phyloP scores from a whole-genome alignment of 2,329 filamentous ascomycete species.

The Alternaria brassicicola region DNA sequence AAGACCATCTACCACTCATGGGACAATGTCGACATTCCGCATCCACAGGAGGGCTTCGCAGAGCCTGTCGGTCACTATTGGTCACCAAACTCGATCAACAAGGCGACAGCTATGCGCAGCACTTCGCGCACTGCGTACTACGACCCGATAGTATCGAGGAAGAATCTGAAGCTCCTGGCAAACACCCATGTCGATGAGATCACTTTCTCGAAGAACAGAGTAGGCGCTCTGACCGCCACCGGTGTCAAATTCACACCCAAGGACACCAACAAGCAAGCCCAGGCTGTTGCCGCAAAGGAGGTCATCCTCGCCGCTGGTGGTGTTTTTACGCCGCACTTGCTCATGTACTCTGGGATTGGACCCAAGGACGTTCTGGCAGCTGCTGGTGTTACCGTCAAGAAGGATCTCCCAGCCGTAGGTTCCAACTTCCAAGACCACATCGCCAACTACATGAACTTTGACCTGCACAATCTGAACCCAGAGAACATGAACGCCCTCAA shows the following conservation, averaged over 20 bases:
- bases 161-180: constrained; percentile 17
- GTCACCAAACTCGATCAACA: constrained; percentile 26
- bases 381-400: constrained; percentile 18
- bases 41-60: constrained; percentile 15
- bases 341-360: constrained; percentile 30
- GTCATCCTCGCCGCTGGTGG: constrained; percentile 64
- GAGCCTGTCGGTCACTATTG: constrained; percentile 35
- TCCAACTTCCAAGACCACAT: constrained; percentile 30
- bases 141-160: constrained; percentile 15
- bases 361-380: constrained; percentile 26
- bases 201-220: constrained; percentile 3
- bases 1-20: constrained; percentile 12
- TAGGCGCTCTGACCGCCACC: constrained; percentile 2
- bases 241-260: constrained; percentile 15
- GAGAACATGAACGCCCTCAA: constrained; percentile 8
- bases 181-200: constrained; percentile 13
- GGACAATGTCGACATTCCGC: constrained; percentile 6
- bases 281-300: constrained; percentile 49
- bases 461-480: constrained; percentile 10
- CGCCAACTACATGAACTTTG: constrained; percentile 17
- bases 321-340: constrained; percentile 64
- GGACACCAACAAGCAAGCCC: constrained; percentile 15
- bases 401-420: constrained; percentile 27
- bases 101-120: constrained; percentile 11
- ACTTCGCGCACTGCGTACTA: constrained; percentile 18